Conservation (phyloP, 169 alveolate species). For the Nephromyces sp. region DNA sequence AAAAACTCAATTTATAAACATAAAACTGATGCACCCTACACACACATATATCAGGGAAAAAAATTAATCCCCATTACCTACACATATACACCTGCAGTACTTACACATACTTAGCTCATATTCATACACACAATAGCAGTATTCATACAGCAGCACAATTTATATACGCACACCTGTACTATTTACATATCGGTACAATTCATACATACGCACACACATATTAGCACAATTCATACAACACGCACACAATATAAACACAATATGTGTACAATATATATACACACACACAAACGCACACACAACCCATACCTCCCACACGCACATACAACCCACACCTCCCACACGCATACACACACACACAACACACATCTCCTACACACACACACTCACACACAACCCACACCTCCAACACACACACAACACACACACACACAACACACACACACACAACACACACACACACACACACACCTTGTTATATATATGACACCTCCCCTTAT, state of each 20-base stretch:
- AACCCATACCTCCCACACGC: not conserved
- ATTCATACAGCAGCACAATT: too few relatives aligned
- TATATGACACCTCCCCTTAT: slow-evolving; percentile 25
- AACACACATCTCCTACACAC: not conserved
- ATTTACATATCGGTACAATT: too few relatives aligned
- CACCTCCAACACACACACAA: not conserved
- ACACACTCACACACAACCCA: not conserved
- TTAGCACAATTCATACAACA: too few relatives aligned
- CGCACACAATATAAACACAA: too few relatives aligned
- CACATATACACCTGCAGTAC: too few relatives aligned
- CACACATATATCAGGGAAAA: too few relatives aligned
- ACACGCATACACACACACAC: not conserved
- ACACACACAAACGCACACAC: not conserved
- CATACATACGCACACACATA: too few relatives aligned
- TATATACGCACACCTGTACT: too few relatives aligned
- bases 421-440: not conserved
- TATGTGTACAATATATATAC: not conserved
- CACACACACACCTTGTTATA: slow-evolving; percentile 2
- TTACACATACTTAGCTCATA: too few relatives aligned
- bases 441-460: not conserved
- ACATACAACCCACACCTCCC: not conserved
- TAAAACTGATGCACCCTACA: not conserved
- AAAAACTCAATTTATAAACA: not conserved
- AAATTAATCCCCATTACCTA: too few relatives aligned
- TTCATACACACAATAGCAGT: too few relatives aligned